A percentile compares a stretch with the other conserved stretches of the same genome.
Conservation (phyloP, 164 flowering plant species). For the Nymphaea thermarum region DNA sequence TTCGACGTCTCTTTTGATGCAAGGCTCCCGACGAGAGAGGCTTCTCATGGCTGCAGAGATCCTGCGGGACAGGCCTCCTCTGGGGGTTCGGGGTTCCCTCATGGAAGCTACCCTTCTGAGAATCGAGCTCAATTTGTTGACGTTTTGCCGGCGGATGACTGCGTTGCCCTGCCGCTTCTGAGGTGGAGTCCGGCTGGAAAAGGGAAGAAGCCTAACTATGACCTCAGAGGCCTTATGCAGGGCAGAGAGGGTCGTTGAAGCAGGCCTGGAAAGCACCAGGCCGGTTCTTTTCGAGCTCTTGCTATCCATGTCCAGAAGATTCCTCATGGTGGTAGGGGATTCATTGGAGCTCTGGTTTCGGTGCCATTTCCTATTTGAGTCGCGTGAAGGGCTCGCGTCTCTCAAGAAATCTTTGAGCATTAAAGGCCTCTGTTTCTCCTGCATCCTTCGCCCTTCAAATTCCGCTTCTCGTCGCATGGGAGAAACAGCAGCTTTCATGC, state of each 20-base stretch:
- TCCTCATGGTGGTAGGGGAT: conserved; percentile 25
- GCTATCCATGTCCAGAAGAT: conserved; percentile 37
- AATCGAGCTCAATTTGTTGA: neutral
- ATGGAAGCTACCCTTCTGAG: neutral
- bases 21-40: neutral
- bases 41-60: neutral
- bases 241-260: conserved; percentile 24
- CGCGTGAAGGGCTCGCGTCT: conserved; percentile 8
- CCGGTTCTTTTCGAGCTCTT: conserved; percentile 6
- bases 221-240: conserved; percentile 46
- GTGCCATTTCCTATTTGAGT: conserved; percentile 18
- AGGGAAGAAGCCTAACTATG: conserved; percentile 16
- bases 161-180: no score
- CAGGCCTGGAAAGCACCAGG: neutral
- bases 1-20: conserved; percentile 1
- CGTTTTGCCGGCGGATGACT: neutral
- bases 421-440: conserved; percentile 12
- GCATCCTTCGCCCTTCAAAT: neutral
- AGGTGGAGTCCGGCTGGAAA: conserved; percentile 6
- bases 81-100: neutral
- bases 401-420: conserved; percentile 55
- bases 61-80: conserved; percentile 25
- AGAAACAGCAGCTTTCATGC: neutral
- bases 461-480: neutral
- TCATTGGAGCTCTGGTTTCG: conserved; percentile 5